Percentiles rank a stretch among this genome's conserved stretches.
Evolutionary conservation across 306 rosid species (phyloP).

Genomic region (Rosa rugosa): DNA sequence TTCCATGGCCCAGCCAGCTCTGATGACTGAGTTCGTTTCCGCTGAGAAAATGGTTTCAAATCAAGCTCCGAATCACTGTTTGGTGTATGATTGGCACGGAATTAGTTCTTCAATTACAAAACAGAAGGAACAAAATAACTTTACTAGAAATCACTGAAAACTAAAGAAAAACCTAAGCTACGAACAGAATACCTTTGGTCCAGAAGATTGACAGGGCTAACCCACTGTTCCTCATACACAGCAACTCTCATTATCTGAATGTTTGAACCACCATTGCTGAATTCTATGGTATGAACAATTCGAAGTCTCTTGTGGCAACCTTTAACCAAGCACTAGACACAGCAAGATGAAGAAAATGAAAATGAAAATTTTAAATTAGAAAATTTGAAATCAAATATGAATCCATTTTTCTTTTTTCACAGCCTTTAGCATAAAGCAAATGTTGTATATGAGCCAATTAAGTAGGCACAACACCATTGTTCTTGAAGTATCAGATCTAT

Average conservation of each 20-base stretch:
- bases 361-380: neutral
- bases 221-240: conserved; percentile 90
- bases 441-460: neutral
- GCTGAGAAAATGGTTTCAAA: conserved; percentile 66
- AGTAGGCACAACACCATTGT: neutral
- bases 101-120: conserved; percentile 12
- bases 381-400: neutral
- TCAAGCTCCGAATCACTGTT: conserved; percentile 61
- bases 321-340: conserved; percentile 79
- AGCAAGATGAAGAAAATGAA: conserved; percentile 10
- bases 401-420: neutral
- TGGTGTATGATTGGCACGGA: neutral
- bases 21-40: conserved; percentile 63
- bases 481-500: neutral
- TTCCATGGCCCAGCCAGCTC: conserved; percentile 90
- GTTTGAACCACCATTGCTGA: conserved; percentile 74
- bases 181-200: conserved; percentile 51
- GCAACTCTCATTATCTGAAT: conserved; percentile 93
- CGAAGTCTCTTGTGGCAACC: conserved; percentile 95
- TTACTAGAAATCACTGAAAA: neutral
- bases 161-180: neutral
- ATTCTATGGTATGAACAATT: conserved; percentile 83
- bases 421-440: neutral
- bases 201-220: conserved; percentile 53
- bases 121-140: neutral